Base-by-base conservation (phyloP, 2,329 filamentous ascomycete species). In the Trichothecium roseum region DNA sequence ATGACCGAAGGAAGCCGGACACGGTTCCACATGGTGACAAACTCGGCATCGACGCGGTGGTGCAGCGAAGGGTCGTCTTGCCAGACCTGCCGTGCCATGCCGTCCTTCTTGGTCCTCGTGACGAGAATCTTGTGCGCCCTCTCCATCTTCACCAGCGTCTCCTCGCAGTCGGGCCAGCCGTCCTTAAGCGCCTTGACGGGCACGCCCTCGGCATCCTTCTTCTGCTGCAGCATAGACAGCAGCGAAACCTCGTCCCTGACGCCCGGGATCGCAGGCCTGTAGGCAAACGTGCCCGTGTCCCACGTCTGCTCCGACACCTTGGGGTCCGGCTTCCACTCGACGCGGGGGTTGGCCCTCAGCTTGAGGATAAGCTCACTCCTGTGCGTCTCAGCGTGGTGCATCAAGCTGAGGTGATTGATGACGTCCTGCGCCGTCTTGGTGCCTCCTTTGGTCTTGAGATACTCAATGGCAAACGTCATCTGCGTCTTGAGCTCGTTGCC, bases 101-200 rank as follows among this genome's bases (percentile, higher is more conserved):
- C 81, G 55, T 96, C 89, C 64, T 96, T 96, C 62, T 91, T 93
- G 37, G 88, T 88, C 41, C 88, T 77, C 16, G 85, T 83, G 5
- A 95, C 85, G 26, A 96, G 69, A 31, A 96, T 69, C 56, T 81
- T 81, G 51, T 88, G 81, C 54, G 84, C 74, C 28, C 61, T 62
- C 63, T 95, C 89, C 35, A 98, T 70, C 46, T 74, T 68, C 42
- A 82, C 74, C 54, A 98, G 82, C 8, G 82, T 74, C 15, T 81
- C 74, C 41, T 88, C 78, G 51, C 86, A 93, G 48, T 81, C 80
- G 17, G 81, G 78, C 91, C 91, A 98, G 43, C 91, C 91, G 55
- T 98, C 91, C 60, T 94, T 94, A 42, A 98, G 72, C 49, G 95
- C 87, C 56, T 86, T 87, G 42, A 96, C 85, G 27, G 71, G 72